Conservation (phyloP, 202 grass and related monocot genomes). For the Elaeis oleifera region DNA sequence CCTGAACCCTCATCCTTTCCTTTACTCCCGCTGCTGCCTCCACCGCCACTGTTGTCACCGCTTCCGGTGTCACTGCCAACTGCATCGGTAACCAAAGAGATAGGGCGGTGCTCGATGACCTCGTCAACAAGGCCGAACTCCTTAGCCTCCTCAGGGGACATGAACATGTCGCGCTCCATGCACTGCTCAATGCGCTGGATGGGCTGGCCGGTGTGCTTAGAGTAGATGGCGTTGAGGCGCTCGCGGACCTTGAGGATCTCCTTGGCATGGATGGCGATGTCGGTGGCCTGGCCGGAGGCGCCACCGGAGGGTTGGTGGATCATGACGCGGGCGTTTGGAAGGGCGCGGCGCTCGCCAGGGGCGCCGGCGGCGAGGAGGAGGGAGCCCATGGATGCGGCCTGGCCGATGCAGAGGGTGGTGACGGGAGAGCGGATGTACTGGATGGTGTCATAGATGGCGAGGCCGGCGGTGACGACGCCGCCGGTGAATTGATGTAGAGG, state of each 20-base stretch:
- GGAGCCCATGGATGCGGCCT: conserved; percentile 75
- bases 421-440: conserved; percentile 81
- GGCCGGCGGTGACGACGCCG: conserved; percentile 15
- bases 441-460: conserved; percentile 96
- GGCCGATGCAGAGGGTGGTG: conserved; percentile 80
- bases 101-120: conserved; percentile 35
- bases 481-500: too few relatives aligned
- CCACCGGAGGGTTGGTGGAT: background rate
- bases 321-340: too few relatives aligned
- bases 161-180: conserved; percentile 63
- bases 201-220: conserved; percentile 4
- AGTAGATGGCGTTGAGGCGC: conserved; percentile 10
- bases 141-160: conserved; percentile 76
- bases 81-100: too few relatives aligned
- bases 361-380: conserved; percentile 24
- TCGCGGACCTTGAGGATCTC: conserved; percentile 10
- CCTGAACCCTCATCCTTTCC: too few relatives aligned
- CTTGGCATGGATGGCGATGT: conserved; percentile 8
- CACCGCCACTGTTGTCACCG: too few relatives aligned
- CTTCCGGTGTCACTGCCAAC: too few relatives aligned
- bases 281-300: background rate
- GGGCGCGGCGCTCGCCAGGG: too few relatives aligned
- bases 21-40: too few relatives aligned
- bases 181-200: conserved; percentile 1
- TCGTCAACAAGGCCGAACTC: conserved; percentile 81